A percentile compares a stretch with the other conserved stretches of the same genome.
phyloP scores from a whole-genome alignment of 2,329 filamentous ascomycete species.

The Fusarium siculi region DNA sequence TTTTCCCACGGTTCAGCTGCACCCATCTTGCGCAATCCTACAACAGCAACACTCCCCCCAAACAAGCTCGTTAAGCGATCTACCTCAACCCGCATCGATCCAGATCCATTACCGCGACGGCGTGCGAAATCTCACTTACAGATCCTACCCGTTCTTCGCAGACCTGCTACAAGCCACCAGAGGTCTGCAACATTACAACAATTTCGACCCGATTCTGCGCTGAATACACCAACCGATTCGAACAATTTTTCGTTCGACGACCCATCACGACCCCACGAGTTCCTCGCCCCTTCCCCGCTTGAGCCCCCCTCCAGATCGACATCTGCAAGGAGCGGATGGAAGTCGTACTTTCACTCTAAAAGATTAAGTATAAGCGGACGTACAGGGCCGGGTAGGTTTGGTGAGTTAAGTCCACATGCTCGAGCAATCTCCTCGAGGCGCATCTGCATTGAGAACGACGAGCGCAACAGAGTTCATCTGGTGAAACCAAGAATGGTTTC shows the following conservation, averaged over 20 bases:
- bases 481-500: constrained; percentile 53
- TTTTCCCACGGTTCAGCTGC: constrained; percentile 74
- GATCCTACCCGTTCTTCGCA: constrained; percentile 72
- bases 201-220: constrained; percentile 48
- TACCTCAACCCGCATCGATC: constrained; percentile 63
- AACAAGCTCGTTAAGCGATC: constrained; percentile 84
- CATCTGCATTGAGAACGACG: constrained; percentile 40
- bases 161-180: constrained; percentile 83
- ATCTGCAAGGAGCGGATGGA: constrained; percentile 53
- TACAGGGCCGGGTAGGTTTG: constrained; percentile 38
- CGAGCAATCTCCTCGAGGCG: constrained; percentile 43
- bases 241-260: constrained; percentile 52
- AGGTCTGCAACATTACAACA: constrained; percentile 76
- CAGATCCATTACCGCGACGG: constrained; percentile 56
- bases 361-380: constrained; percentile 44
- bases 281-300: constrained; percentile 44
- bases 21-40: constrained; percentile 62
- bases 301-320: constrained; percentile 33
- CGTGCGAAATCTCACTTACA: constrained; percentile 70
- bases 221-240: constrained; percentile 39
- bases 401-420: constrained; percentile 43
- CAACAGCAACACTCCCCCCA: constrained; percentile 62
- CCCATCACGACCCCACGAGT: constrained; percentile 45
- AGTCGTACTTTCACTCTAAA: constrained; percentile 66
- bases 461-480: constrained; percentile 46